Evolutionary conservation across 257 asterid species (phyloP), one percentile per base, ranked within the genome.

Genomic region (Paulownia fortunei): DNA sequence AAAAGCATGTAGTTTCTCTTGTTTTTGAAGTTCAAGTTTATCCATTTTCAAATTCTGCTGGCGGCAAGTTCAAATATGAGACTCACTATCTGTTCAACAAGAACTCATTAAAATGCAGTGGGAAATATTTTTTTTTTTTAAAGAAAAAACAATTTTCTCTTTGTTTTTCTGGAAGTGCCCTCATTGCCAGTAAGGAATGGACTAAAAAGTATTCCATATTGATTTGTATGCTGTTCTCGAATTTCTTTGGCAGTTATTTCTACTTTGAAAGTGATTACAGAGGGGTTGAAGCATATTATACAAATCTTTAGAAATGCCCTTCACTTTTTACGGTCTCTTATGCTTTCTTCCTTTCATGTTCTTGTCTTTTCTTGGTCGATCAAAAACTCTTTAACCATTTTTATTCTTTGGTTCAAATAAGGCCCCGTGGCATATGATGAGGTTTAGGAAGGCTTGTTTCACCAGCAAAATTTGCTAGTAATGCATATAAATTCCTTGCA

Each of bases 401-500:
- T 26, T 26, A 36, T 6, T 69, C 12, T 69, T 16, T 56, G 55
- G 51, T 68, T 26, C 6, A 44, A 55, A 21, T 49, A 24, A 19
- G 51, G 34, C 46, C 49, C 46, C 30, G 56, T 18, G 42, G 37
- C 23, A 13, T 55, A 13, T 23, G 23, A 26, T 54, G 61, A 56
- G 46, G 39, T 62, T 42, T 16, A 56, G 19, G 67, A 30, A 68
- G 46, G n/a, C 76, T 51, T 61, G 42, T 51, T 60, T 72, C 62
- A 41, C 75, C 42, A 11, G 42, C 55, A 54, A 55, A 71, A 64
- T 11, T 56, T 76, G 84, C 75, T 77, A 52, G 55, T 83, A 71
- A 74, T 78, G 76, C 26, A 26, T 26, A 54, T 27, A 11, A 46
- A 32, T 80, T 56, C 77, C 72, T 73, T 88, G 87, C 97, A 95